Percentiles rank a stretch among this genome's conserved stretches.
phyloP scores from a whole-genome alignment of 345 rosid species.

The Kandelia obovata region DNA sequence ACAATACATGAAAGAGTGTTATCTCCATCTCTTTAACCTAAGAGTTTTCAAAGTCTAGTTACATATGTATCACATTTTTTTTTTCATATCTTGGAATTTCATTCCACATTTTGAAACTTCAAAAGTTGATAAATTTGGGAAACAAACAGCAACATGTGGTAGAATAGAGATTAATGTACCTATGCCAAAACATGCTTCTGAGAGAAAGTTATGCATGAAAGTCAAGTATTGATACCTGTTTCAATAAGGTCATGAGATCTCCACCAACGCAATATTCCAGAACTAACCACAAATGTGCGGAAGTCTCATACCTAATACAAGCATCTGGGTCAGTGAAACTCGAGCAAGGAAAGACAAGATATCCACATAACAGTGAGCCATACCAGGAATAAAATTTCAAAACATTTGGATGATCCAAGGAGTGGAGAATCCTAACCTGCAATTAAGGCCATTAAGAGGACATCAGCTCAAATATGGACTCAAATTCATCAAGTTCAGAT shows the following conservation, averaged over 20 bases:
- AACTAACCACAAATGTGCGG: constrained; percentile 97
- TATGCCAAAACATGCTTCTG: too few species aligned
- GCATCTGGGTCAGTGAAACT: constrained; percentile 6
- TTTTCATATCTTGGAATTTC: too few species aligned
- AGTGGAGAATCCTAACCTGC: constrained; percentile 92
- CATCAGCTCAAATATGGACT: neutral
- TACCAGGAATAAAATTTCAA: constrained; percentile 88
- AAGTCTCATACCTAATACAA: constrained; percentile 78
- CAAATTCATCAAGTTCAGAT: too few species aligned
- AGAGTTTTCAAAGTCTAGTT: too few species aligned
- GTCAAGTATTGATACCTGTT: constrained; percentile 54
- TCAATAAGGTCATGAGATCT: constrained; percentile 74
- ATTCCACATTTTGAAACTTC: neutral
- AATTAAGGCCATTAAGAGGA: constrained; percentile 3
- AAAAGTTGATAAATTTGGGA: neutral
- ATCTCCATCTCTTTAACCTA: neutral
- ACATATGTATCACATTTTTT: too few species aligned
- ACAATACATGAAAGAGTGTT: neutral
- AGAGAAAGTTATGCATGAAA: too few species aligned
- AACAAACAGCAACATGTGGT: too few species aligned
- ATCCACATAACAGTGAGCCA: constrained; percentile 6
- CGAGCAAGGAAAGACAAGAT: neutral
- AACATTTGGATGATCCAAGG: constrained; percentile 74
- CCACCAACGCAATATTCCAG: constrained; percentile 97
- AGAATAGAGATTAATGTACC: too few species aligned